phyloP scores from a whole-genome alignment of 2,329 filamentous ascomycete genomes.

The Fusarium metavorans region DNA sequence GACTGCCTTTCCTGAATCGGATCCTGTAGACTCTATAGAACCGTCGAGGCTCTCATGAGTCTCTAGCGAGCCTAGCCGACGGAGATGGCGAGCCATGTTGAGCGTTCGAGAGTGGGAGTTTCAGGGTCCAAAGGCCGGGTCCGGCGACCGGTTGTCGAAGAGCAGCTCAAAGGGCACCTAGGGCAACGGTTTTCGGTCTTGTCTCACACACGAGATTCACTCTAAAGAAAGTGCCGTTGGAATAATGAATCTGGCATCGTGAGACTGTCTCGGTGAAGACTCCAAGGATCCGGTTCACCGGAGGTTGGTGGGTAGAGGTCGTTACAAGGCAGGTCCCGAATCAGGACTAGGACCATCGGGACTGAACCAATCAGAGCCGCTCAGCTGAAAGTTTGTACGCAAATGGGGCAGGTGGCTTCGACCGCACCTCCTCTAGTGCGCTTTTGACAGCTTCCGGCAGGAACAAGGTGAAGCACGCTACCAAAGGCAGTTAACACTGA shows the following conservation, averaged over 20 bases:
- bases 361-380: constrained; percentile 4
- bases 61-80: neutral
- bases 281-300: neutral
- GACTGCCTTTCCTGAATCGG: neutral
- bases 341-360: constrained; percentile 12
- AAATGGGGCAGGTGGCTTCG: constrained; percentile 31
- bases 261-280: neutral
- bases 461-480: constrained; percentile 15
- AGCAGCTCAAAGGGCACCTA: neutral
- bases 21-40: neutral
- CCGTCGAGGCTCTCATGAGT: neutral
- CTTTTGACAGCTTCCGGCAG: constrained; percentile 33
- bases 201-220: neutral
- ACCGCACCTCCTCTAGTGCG: constrained; percentile 12
- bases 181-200: neutral
- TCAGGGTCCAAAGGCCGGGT: neutral
- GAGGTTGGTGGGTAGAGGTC: constrained; percentile 7
- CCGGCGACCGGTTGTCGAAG: neutral
- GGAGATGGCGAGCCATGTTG: neutral
- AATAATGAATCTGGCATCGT: neutral
- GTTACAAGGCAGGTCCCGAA: neutral
- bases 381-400: constrained; percentile 8
- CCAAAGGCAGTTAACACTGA: neutral
- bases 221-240: neutral
- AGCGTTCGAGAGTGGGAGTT: neutral